These are phyloP conservation scores for Linum lewisii DNA, from an alignment of 345 rosid species.

Conservation along the genomic window DNA sequence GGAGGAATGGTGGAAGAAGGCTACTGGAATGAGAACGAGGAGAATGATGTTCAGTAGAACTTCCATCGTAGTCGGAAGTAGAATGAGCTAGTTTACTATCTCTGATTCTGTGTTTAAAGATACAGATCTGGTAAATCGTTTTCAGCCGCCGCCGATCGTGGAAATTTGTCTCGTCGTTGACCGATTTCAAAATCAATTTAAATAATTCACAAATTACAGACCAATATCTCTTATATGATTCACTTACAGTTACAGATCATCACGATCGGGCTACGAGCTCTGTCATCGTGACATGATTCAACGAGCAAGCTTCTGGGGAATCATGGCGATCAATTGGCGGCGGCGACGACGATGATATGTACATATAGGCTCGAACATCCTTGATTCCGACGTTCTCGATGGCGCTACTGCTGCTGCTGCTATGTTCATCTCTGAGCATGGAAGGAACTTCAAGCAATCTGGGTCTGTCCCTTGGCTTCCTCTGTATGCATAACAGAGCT, in stretches of 20 bases:
- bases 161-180: no score
- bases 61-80: no score
- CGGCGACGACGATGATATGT: neutral
- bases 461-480: conserved; percentile 15
- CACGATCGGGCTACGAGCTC: neutral
- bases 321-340: neutral
- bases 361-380: neutral
- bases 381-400: neutral
- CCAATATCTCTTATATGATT: no score
- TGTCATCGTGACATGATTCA: neutral
- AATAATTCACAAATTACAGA: no score
- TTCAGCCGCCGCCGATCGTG: no score
- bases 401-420: neutral
- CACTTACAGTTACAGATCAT: no score
- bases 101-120: no score
- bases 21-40: no score
- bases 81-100: no score
- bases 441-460: conserved; percentile 1
- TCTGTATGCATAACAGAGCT: conserved; percentile 14
- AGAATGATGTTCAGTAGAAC: conserved; percentile 5
- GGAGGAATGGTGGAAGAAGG: no score
- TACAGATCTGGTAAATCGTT: no score
- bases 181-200: no score
- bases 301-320: neutral
- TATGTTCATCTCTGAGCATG: neutral